A percentile compares a stretch with the other conserved stretches of the same genome.
These are phyloP conservation scores for Vigna hirtella DNA, from an alignment of 306 rosid genomes.

Conservation along the genomic window DNA sequence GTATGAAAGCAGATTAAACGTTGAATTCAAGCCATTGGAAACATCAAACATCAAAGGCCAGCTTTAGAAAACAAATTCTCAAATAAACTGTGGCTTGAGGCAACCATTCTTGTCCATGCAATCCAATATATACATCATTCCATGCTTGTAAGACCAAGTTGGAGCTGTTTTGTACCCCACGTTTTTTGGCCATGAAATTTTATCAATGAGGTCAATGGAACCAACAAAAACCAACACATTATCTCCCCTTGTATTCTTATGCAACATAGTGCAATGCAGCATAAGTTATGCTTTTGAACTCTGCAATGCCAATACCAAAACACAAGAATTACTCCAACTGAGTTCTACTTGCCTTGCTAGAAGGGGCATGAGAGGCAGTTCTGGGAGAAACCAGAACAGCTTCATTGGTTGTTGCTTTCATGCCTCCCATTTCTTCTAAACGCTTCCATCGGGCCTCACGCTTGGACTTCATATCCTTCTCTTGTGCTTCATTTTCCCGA, in stretches of 20 bases:
- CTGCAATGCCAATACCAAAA: conserved; percentile 43
- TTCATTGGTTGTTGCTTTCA: conserved; percentile 73
- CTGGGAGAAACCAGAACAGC: conserved; percentile 79
- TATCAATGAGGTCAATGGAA: conserved; percentile 45
- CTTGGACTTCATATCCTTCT: conserved; percentile 56
- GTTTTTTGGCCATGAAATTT: conserved; percentile 35
- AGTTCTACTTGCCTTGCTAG: conserved; percentile 60
- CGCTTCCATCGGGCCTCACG: conserved; percentile 83
- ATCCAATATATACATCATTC: conserved; percentile 72
- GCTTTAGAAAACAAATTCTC: conserved; percentile 49
- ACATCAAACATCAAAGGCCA: conserved; percentile 51
- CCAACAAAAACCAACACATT: conserved; percentile 37
- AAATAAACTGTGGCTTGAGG: conserved; percentile 40
- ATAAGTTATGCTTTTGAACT: conserved; percentile 20
- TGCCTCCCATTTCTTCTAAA: conserved; percentile 87
- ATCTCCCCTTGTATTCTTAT: conserved; percentile 38
- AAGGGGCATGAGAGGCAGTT: conserved; percentile 52
- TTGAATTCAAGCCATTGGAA: conserved; percentile 47
- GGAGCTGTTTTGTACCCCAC: conserved; percentile 51
- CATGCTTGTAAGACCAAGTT: conserved; percentile 47
- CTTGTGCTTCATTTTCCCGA: conserved; percentile 76
- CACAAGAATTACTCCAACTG: conserved; percentile 40
- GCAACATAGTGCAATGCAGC: not conserved
- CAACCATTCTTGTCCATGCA: conserved; percentile 58
- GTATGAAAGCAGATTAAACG: conserved; percentile 45